Percentiles rank a stretch among this genome's conserved stretches.
phyloP scores from a whole-genome alignment of 768 basidiomycete genomes.

The Tricholoma furcatifolium region DNA sequence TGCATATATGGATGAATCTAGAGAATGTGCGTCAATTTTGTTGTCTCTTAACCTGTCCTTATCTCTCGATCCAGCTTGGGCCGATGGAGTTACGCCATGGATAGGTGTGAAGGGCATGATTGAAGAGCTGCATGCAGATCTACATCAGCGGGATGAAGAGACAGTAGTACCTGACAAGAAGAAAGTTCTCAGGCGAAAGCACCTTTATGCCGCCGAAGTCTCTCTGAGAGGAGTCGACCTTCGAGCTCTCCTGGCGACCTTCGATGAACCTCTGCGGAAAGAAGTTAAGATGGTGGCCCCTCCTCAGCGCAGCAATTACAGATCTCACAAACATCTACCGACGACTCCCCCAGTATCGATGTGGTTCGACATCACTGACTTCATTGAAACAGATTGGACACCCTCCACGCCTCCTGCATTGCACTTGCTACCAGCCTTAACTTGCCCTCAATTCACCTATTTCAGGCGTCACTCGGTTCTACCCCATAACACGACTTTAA shows the following conservation, averaged over 20 bases:
- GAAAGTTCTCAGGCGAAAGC: slow-evolving; percentile 69
- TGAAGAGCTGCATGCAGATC: slow-evolving; percentile 80
- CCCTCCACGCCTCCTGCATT: slow-evolving; percentile 54
- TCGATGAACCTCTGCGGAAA: slow-evolving; percentile 69
- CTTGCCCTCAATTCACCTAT: slow-evolving; percentile 82
- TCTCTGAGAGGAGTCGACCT: slow-evolving; percentile 75
- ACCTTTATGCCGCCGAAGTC: slow-evolving; percentile 87
- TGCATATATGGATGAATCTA: slow-evolving; percentile 77
- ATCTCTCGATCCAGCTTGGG: slow-evolving; percentile 54
- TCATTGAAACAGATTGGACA: slow-evolving; percentile 73
- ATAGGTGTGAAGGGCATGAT: slow-evolving; percentile 86
- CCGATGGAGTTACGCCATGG: slow-evolving; percentile 71
- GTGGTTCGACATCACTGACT: slow-evolving; percentile 85
- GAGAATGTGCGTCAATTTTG: slow-evolving; percentile 46
- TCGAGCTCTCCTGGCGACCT: slow-evolving; percentile 75
- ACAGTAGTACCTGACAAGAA: slow-evolving; percentile 54
- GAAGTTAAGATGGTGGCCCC: slow-evolving; percentile 47
- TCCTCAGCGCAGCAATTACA: slow-evolving; percentile 47
- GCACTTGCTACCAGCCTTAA: slow-evolving; percentile 69
- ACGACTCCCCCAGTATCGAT: slow-evolving; percentile 40
- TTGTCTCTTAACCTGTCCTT: not conserved
- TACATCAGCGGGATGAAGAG: slow-evolving; percentile 92
- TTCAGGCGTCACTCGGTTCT: slow-evolving; percentile 58
- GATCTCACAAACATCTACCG: slow-evolving; percentile 45
- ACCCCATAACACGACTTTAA: slow-evolving; percentile 38